Percentiles rank a stretch among this genome's conserved stretches.
phyloP scores from a whole-genome alignment of 148 eudicot genomes.

The Fagopyrum tataricum region DNA sequence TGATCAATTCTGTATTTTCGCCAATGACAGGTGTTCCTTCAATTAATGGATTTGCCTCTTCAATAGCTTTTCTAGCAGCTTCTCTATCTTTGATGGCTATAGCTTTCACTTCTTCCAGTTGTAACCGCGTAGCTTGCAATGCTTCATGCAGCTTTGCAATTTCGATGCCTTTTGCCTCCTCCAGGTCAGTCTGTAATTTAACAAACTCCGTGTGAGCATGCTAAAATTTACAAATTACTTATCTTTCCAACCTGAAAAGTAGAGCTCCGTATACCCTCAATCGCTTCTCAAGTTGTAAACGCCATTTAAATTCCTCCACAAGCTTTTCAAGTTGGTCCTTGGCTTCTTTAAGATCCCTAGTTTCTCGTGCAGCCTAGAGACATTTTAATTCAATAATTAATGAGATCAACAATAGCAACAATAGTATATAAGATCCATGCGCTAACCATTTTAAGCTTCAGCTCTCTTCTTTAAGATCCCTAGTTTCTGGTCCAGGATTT shows the following conservation, averaged over 20 bases:
- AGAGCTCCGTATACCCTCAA: constrained; percentile 40
- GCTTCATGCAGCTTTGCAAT: constrained; percentile 57
- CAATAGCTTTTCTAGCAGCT: constrained; percentile 95
- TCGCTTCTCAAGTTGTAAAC: constrained; percentile 86
- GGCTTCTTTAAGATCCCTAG: constrained; percentile 99
- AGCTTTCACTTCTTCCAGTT: constrained; percentile 69
- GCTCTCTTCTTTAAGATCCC: no score
- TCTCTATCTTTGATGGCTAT: constrained; percentile 72
- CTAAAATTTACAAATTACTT: not conserved
- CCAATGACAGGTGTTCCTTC: constrained; percentile 77
- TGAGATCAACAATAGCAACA: not conserved
- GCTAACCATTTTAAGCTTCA: constrained; percentile 67
- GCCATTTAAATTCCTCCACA: constrained; percentile 95
- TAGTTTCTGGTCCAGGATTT: no score
- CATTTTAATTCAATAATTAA: not conserved
- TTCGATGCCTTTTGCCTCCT: constrained; percentile 92
- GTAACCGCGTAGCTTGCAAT: constrained; percentile 53
- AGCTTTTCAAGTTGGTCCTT: constrained; percentile 99
- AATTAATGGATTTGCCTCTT: constrained; percentile 90
- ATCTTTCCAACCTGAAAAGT: not conserved
- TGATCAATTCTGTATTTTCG: constrained; percentile 39
- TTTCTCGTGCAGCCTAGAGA: constrained; percentile 82
- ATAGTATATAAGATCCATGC: not conserved
- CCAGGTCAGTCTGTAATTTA: constrained; percentile 69
- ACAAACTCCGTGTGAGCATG: not conserved